Conservation (phyloP, 805 yeast genomes). For the Sungouiella thailandica region DNA sequence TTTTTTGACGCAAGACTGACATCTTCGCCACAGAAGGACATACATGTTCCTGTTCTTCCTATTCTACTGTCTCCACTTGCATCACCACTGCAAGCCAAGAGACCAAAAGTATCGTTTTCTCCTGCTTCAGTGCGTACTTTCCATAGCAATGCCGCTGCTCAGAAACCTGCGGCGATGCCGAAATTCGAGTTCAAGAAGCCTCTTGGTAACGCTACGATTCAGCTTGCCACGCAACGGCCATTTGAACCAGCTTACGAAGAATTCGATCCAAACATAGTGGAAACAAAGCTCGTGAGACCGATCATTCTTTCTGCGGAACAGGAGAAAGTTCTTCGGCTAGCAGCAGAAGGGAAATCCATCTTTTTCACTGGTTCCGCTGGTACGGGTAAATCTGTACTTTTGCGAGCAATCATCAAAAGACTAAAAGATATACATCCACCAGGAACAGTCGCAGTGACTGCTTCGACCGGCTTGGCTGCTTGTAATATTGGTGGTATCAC, state of each 20-base stretch:
- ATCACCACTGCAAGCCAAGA: neutral
- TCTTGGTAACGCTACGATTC: conserved; percentile 20
- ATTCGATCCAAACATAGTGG: conserved; percentile 1
- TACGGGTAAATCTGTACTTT: conserved; percentile 75
- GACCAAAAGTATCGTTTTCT: conserved; percentile 1
- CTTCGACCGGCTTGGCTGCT: conserved; percentile 96
- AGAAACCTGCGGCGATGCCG: neutral
- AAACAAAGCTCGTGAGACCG: conserved; percentile 31
- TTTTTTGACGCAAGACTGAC: neutral
- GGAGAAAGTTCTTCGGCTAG: conserved; percentile 59
- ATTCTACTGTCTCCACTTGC: neutral
- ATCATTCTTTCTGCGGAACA: conserved; percentile 51
- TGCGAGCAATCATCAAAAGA: conserved; percentile 54
- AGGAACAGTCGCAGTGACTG: conserved; percentile 74
- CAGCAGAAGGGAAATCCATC: conserved; percentile 46
- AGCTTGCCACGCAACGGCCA: conserved; percentile 24
- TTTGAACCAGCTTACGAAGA: neutral
- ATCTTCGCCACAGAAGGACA: too few species aligned
- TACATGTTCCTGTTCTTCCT: neutral
- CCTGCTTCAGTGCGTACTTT: neutral
- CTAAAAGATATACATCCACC: conserved; percentile 31
- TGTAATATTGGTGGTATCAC: conserved; percentile 90
- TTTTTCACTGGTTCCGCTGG: conserved; percentile 86
- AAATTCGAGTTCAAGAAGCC: neutral
- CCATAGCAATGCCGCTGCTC: conserved; percentile 1